Evolutionary conservation across 2,329 filamentous ascomycete species (phyloP), one percentile per base, ranked within the genome.

Genomic region (Fusarium marasasianum): DNA sequence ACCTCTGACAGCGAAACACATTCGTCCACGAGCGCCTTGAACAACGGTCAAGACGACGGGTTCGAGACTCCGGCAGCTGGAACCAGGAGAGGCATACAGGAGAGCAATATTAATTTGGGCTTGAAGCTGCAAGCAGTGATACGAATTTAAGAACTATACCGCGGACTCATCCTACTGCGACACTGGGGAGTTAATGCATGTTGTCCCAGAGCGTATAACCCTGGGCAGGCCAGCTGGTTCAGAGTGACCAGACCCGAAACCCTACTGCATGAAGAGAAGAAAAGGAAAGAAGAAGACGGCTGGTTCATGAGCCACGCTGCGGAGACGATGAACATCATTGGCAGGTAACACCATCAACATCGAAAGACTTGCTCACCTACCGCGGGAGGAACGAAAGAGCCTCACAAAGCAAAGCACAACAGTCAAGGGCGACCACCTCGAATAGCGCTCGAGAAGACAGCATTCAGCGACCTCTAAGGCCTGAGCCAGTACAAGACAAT

Each of bases 211-310:
- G n/a, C 15, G 33, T 0, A 35, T 1, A 35, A 35, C 33, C 33
- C 33, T 33, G 31, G 1, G 31, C 24, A 26, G 24, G 24, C 24
- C 24, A 26, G 24, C 24, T 5, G 24, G 24, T 5, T 26, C 24
- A 26, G 24, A 5, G 24, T 26, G 4, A 5, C 24, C 4, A 5
- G 24, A 38, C 37, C 1, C 9, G 2, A 38, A 38, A 2, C 11
- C 17, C 17, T 38, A 38, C 37, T 20, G 17, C 37, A 38, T 38
- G 37, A 26, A 14, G 12, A 45, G 17, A 20, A 45, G 44, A 45
- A 3, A 14, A 22, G 40, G 6, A 8, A 18, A 20, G 5, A 10
- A 20, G 24, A 26, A 26, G 24, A 14, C 24, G 18, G 44, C 44
- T 4, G 24, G 18, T 26, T 47, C 44, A 20, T 8, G 44, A 20